Percentiles rank a stretch among this genome's conserved stretches.
phyloP scores from a whole-genome alignment of 2,329 filamentous ascomycete species.

The Teratosphaeria nubilosa region DNA sequence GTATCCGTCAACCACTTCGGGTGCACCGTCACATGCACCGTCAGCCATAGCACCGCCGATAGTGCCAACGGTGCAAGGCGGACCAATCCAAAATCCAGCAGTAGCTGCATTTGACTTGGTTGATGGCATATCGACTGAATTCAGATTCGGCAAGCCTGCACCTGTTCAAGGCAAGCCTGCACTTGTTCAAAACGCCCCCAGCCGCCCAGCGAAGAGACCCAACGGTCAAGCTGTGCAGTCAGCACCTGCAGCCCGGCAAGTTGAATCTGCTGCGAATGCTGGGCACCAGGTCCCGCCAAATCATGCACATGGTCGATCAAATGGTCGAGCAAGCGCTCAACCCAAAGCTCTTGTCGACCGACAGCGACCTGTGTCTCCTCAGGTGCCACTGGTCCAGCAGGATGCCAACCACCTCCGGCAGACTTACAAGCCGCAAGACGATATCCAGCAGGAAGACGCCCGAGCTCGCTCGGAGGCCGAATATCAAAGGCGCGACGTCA shows the following conservation, averaged over 20 bases:
- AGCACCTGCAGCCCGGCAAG: background rate
- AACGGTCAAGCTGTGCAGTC: background rate
- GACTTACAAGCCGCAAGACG: background rate
- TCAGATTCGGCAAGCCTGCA: background rate
- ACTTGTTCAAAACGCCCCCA: background rate
- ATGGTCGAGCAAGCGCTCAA: background rate
- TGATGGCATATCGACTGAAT: background rate
- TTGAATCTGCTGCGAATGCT: background rate
- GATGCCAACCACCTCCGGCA: background rate
- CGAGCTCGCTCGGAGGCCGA: background rate
- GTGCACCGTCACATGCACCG: slow-evolving; percentile 1
- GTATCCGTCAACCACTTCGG: slow-evolving; percentile 10
- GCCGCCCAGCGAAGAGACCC: background rate
- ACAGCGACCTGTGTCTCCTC: background rate
- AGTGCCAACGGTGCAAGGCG: background rate
- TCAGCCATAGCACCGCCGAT: background rate
- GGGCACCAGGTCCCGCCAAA: background rate
- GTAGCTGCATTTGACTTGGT: background rate
- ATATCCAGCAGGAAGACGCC: background rate
- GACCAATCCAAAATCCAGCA: background rate
- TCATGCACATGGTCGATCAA: background rate
- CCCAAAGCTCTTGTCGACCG: background rate
- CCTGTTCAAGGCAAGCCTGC: background rate
- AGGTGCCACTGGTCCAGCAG: background rate
- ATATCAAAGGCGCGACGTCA: background rate